phyloP scores from a whole-genome alignment of 768 basidiomycete species.

The Leccinum variicolor region DNA sequence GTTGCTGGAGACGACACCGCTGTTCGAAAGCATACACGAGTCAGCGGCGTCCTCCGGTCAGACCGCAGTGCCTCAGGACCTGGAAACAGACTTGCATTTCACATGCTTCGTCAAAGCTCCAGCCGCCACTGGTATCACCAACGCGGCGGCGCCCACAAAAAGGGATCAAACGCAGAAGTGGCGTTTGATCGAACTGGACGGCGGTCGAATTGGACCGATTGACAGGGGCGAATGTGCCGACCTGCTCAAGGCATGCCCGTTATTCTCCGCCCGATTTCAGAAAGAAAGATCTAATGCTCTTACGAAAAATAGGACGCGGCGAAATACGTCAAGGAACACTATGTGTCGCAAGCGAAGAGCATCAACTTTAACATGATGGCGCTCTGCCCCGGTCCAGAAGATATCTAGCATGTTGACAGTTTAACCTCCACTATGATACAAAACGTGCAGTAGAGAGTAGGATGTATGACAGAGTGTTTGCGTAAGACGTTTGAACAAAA shows the following conservation, averaged over 20 bases:
- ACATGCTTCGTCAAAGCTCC: conserved; percentile 81
- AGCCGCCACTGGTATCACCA: conserved; percentile 20
- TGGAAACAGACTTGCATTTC: conserved; percentile 80
- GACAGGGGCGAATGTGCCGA: conserved; percentile 67
- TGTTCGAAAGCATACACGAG: conserved; percentile 77
- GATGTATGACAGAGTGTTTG: not conserved
- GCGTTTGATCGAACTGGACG: conserved; percentile 83
- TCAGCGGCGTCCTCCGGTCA: conserved; percentile 70
- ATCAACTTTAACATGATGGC: conserved; percentile 49
- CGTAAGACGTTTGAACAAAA: not conserved
- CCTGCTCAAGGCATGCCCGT: conserved; percentile 48
- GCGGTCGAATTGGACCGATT: conserved; percentile 70
- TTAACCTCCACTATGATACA: conserved; percentile 1
- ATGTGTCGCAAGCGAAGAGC: conserved; percentile 36
- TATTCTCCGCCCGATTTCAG: not conserved
- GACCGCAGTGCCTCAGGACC: conserved; percentile 55
- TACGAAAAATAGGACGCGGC: conserved; percentile 40
- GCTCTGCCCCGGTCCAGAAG: conserved; percentile 32
- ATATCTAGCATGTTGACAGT: conserved; percentile 10
- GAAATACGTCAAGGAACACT: conserved; percentile 41
- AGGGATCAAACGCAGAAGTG: conserved; percentile 22
- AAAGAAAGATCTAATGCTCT: not conserved
- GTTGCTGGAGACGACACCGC: conserved; percentile 67
- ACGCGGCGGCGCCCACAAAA: not conserved
- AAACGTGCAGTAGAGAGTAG: conserved; percentile 1